These are phyloP conservation scores for Stylonectria norvegica DNA, from an alignment of 2,329 filamentous ascomycete genomes.

Conservation along the genomic window DNA sequence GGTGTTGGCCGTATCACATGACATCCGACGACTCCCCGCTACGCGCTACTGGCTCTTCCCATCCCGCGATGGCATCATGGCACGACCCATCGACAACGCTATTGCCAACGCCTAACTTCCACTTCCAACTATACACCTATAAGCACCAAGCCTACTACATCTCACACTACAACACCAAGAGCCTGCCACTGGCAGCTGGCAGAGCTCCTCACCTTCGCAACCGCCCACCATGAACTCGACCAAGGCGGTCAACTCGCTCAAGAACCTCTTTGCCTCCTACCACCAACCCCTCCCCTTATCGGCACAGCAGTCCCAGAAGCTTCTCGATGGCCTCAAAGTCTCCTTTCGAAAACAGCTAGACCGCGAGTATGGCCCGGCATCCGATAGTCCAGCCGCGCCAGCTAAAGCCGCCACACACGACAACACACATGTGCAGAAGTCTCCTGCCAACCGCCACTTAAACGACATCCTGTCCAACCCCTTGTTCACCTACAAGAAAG, in stretches of 20 bases:
- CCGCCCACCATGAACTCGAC: conserved; percentile 36
- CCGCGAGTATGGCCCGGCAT: conserved; percentile 49
- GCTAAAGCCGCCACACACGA: conserved; percentile 17
- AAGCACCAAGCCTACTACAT: not conserved
- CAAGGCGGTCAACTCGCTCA: conserved; percentile 35
- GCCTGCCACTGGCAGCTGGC: conserved; percentile 11
- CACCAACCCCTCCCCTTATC: conserved; percentile 53
- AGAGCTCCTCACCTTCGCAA: conserved; percentile 32
- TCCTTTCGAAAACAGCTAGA: conserved; percentile 59
- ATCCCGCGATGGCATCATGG: conserved; percentile 28
- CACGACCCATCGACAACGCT: conserved; percentile 4
- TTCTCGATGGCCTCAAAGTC: conserved; percentile 53
- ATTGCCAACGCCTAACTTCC: not conserved
- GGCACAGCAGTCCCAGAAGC: conserved; percentile 49
- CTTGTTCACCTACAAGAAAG: conserved; percentile 43
- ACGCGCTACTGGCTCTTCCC: conserved; percentile 13
- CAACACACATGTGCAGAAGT: conserved; percentile 34
- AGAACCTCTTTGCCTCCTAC: conserved; percentile 39
- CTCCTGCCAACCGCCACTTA: conserved; percentile 45
- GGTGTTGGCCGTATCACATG: conserved; percentile 22
- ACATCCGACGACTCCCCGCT: conserved; percentile 14
- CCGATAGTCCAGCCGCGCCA: conserved; percentile 19
- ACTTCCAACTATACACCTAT: not conserved
- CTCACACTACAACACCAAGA: conserved; percentile 4
- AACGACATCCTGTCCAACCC: conserved; percentile 56